Conservation (phyloP, 73 alveolate species). For the Paramecium octaurelia region DNA sequence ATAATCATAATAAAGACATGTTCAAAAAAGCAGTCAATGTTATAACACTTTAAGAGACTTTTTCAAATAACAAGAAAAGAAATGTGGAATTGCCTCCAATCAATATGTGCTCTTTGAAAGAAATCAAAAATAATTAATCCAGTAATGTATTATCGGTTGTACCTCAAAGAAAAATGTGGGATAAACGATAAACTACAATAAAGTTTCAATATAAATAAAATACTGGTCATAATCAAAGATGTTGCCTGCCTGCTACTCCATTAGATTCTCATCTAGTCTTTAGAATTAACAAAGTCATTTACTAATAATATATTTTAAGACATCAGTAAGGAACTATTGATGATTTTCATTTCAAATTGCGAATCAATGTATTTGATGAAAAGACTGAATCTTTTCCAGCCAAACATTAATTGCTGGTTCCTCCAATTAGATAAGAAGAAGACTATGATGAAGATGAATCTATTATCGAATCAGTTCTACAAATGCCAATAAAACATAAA, state of each 20-base stretch:
- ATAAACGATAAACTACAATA: slow-evolving; percentile 7
- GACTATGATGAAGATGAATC: slow-evolving; percentile 3
- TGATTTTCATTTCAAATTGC: not conserved
- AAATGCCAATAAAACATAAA: not conserved
- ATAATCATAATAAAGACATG: slow-evolving; percentile 10
- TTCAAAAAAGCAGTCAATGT: not conserved
- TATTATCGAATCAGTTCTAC: not conserved
- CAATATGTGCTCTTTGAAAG: not conserved
- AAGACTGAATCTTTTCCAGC: not conserved
- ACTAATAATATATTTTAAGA: not conserved
- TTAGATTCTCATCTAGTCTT: not conserved
- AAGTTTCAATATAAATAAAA: not conserved
- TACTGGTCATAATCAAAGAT: not conserved
- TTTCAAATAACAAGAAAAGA: not conserved
- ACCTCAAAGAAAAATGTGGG: not conserved
- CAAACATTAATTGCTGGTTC: not conserved
- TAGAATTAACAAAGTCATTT: not conserved
- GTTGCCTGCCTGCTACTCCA: not conserved
- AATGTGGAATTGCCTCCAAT: not conserved
- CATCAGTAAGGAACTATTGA: slow-evolving; percentile 19
- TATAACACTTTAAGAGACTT: not conserved
- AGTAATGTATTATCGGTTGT: not conserved
- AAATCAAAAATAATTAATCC: not conserved
- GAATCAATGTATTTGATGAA: not conserved
- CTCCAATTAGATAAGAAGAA: not conserved